These are phyloP conservation scores for Pseudogymnoascus sp. DNA, from an alignment of 2,329 filamentous ascomycete genomes.

Conservation along the genomic window DNA sequence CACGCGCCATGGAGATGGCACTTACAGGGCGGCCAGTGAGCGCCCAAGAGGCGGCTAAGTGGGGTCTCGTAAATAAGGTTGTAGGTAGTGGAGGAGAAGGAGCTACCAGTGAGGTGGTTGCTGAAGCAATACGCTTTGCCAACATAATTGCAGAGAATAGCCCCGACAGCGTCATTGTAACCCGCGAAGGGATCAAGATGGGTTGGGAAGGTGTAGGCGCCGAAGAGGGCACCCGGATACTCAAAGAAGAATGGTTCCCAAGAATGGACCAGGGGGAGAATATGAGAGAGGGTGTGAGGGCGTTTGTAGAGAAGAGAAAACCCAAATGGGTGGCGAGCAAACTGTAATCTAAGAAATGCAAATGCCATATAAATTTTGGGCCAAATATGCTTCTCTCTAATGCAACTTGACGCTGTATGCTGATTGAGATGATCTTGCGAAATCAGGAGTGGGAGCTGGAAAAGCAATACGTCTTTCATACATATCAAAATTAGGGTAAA, in stretches of 20 bases:
- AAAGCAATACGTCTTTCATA: neutral
- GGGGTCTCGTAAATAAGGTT: slow-evolving; percentile 64
- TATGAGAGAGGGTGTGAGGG: slow-evolving; percentile 62
- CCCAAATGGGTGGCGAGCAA: slow-evolving; percentile 60
- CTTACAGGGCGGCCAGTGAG: slow-evolving; percentile 52
- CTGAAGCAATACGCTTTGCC: slow-evolving; percentile 54
- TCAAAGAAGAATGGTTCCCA: slow-evolving; percentile 50
- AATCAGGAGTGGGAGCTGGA: neutral
- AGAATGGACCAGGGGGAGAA: slow-evolving; percentile 60
- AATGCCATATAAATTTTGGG: neutral
- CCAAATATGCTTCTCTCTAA: neutral
- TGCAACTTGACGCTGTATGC: neutral
- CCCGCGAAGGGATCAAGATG: slow-evolving; percentile 59
- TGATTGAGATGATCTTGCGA: neutral
- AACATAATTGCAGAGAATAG: slow-evolving; percentile 54
- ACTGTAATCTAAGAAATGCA: slow-evolving; percentile 32
- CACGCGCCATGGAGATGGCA: slow-evolving; percentile 63
- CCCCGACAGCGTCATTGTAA: slow-evolving; percentile 70
- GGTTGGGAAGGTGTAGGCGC: slow-evolving; percentile 65
- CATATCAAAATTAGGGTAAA: too few species aligned
- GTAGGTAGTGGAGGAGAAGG: slow-evolving; percentile 33
- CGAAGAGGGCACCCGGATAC: slow-evolving; percentile 46
- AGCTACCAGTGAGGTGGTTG: slow-evolving; percentile 39
- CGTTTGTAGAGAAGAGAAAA: slow-evolving; percentile 69
- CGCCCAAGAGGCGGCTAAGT: slow-evolving; percentile 51